Percentiles rank a stretch among this genome's conserved stretches.
phyloP scores from a whole-genome alignment of 2,329 filamentous ascomycete species.

The Neonectria hederae region DNA sequence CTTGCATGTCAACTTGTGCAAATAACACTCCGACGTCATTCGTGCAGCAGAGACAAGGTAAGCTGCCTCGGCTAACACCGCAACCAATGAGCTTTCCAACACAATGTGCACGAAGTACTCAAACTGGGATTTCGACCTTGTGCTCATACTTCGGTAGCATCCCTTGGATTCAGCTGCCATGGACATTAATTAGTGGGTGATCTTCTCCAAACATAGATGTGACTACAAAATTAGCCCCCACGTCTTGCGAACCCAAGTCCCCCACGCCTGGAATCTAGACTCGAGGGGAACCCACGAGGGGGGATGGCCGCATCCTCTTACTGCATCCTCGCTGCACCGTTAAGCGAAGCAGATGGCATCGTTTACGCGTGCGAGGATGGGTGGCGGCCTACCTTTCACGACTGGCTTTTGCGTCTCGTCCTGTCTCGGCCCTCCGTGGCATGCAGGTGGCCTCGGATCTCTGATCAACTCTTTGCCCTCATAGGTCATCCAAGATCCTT shows the following conservation, averaged over 20 bases:
- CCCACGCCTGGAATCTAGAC: constrained; percentile 13
- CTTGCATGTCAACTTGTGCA: constrained; percentile 12
- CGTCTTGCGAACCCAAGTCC: constrained; percentile 11
- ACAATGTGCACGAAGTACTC: background rate
- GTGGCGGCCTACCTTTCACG: background rate
- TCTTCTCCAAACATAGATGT: constrained; percentile 13
- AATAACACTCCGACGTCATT: constrained; percentile 16
- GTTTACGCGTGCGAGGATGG: background rate
- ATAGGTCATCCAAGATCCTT: background rate
- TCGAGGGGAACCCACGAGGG: background rate
- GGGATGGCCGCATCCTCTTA: background rate
- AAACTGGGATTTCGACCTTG: background rate
- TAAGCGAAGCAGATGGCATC: constrained; percentile 5
- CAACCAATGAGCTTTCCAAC: constrained; percentile 3
- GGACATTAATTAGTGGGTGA: background rate
- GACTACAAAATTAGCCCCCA: constrained; percentile 13
- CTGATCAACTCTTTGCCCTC: background rate
- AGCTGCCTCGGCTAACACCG: constrained; percentile 4
- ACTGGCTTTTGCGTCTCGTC: constrained; percentile 5
- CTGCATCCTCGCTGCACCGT: constrained; percentile 11
- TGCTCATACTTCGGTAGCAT: background rate
- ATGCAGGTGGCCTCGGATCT: constrained; percentile 5
- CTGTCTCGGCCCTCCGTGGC: constrained; percentile 3
- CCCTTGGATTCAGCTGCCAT: constrained; percentile 17
- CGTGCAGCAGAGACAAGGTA: background rate